These are phyloP conservation scores for Umbilicus rupestris DNA, from an alignment of 164 flowering plant species.

Conservation along the genomic window DNA sequence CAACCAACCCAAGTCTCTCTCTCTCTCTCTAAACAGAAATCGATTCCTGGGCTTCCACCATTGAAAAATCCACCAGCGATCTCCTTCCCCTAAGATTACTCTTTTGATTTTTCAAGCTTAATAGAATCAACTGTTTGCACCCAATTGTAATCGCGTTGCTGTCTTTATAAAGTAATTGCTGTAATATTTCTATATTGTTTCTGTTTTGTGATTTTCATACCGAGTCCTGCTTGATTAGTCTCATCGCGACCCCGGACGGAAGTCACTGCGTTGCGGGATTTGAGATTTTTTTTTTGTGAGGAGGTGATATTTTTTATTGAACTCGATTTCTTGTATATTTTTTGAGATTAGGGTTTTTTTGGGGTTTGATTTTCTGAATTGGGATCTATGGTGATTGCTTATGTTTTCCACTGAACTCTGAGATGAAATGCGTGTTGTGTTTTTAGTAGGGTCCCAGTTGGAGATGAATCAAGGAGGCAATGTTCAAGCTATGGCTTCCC, in stretches of 20 bases:
- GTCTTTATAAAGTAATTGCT: background rate
- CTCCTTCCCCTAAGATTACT: background rate
- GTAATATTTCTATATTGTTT: background rate
- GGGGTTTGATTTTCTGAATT: background rate
- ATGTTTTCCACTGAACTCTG: background rate
- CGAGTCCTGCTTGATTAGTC: background rate
- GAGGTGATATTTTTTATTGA: background rate
- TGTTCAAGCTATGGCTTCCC: background rate
- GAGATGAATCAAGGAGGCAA: slow-evolving; percentile 8
- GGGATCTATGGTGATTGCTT: background rate
- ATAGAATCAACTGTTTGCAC: background rate
- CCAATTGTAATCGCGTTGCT: background rate
- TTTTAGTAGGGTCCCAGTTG: background rate
- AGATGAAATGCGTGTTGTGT: background rate
- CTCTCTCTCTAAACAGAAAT: background rate
- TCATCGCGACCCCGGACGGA: background rate
- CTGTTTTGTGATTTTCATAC: background rate
- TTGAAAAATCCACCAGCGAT: background rate
- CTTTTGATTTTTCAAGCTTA: background rate
- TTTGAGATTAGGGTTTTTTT: background rate
- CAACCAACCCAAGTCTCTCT: background rate
- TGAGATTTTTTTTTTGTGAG: background rate
- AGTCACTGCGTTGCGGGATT: background rate
- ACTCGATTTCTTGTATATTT: background rate
- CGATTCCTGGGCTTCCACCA: background rate